Conservation (phyloP, 2,329 filamentous ascomycete species). For the Ilyonectria mors-panacis region DNA sequence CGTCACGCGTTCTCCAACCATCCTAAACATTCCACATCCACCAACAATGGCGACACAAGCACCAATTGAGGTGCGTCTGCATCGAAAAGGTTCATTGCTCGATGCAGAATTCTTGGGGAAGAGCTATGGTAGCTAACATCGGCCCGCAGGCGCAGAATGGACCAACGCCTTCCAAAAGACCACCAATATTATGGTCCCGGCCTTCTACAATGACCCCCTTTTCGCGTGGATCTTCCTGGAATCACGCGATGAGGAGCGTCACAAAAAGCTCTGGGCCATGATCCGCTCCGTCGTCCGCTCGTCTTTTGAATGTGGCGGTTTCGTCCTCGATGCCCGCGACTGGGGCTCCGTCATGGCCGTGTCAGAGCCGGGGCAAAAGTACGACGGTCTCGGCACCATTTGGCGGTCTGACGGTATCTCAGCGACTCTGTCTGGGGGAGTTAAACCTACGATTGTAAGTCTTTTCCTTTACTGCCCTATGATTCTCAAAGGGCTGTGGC, state of each 20-base stretch:
- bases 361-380: conserved; percentile 29
- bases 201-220: conserved; percentile 23
- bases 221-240: conserved; percentile 28
- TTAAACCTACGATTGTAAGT: conserved; percentile 25
- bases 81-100: background rate
- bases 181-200: conserved; percentile 15
- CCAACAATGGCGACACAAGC: background rate
- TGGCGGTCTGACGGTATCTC: conserved; percentile 20
- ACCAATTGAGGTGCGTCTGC: background rate
- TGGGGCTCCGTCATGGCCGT: conserved; percentile 33
- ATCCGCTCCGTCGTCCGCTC: conserved; percentile 23
- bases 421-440: conserved; percentile 24
- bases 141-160: background rate
- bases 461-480: background rate
- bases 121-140: background rate
- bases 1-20: background rate
- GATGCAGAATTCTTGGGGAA: no score
- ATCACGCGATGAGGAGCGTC: conserved; percentile 10
- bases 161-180: background rate
- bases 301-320: conserved; percentile 16
- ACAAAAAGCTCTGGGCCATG: conserved; percentile 18
- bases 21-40: background rate
- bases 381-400: conserved; percentile 19
- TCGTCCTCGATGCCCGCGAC: conserved; percentile 23
- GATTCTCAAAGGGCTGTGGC: background rate